These are phyloP conservation scores for Monosporozyma aquatica DNA, from an alignment of 805 yeast species.

Conservation along the genomic window DNA sequence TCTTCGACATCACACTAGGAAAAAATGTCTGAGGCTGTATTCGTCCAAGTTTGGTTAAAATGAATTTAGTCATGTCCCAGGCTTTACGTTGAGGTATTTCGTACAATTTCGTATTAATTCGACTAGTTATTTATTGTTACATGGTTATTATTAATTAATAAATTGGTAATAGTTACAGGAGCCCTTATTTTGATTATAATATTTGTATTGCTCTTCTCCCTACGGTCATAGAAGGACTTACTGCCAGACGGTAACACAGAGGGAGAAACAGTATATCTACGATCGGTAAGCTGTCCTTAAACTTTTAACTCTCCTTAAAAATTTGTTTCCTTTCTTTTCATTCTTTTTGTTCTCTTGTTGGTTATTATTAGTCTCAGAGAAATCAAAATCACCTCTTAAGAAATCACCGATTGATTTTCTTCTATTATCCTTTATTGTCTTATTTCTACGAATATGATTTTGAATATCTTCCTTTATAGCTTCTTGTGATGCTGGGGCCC, in stretches of 20 bases:
- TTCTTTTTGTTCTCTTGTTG: slow-evolving; percentile 24
- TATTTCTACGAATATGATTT: slow-evolving; percentile 53
- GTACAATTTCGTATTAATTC: too few relatives aligned
- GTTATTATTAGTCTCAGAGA: slow-evolving; percentile 8
- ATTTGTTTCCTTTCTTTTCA: slow-evolving; percentile 37
- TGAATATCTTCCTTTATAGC: slow-evolving; percentile 33
- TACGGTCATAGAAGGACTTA: too few relatives aligned
- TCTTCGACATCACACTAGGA: too few relatives aligned
- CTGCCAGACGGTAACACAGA: too few relatives aligned
- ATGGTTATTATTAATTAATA: not conserved
- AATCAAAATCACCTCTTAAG: slow-evolving; percentile 18
- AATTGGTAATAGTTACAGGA: not conserved
- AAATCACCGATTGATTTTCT: slow-evolving; percentile 20
- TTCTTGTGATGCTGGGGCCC: slow-evolving; percentile 74
- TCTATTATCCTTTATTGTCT: slow-evolving; percentile 35
- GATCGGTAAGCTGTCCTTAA: slow-evolving; percentile 36
- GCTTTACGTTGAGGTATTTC: too few relatives aligned
- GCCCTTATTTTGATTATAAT: too few relatives aligned
- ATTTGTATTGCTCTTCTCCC: too few relatives aligned
- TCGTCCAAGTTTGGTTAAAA: too few relatives aligned
- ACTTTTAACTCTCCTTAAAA: slow-evolving; percentile 79
- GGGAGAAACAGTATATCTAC: not conserved
- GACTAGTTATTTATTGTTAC: not conserved
- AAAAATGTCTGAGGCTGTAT: too few relatives aligned
- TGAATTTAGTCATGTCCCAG: too few relatives aligned